Evolutionary conservation across 1,284 basidiomycete genomes (phyloP), one percentile per base, ranked within the genome.

Genomic region (Thelephora terrestris): DNA sequence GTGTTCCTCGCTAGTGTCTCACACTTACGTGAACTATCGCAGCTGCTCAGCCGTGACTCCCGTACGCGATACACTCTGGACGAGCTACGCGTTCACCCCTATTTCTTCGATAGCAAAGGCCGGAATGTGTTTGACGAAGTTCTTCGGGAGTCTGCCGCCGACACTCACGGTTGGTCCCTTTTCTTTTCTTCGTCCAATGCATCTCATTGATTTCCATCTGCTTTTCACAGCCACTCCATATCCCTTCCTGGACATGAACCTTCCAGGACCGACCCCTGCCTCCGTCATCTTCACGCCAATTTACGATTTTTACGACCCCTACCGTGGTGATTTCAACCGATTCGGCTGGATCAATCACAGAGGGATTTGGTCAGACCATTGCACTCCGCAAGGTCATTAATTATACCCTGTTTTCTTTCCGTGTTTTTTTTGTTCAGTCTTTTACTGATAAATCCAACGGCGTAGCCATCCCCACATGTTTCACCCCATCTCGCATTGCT

Each of bases 331-430:
- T 18, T 61, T 58, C 35, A 43, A 45, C 18, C 46, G 51, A 23
- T 55, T 64, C 44, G 52, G 47, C 5, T 64, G 62, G 62, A 46
- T 58, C 21, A 60, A 58, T 50, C 57, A 58, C n/a, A 53, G 53
- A 20, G 59, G 58, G 18, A 47, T 57, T 10, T 61, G 58, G 57
- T 9, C 21, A 14, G n/a, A 12, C 18, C 20, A 42, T 23, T 25
- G 39, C 3, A 12, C 6, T 12, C 39, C 16, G 21, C 25, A 20
- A 5, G 21, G n/a, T 9, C 3, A 25, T 16, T 20, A 10, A 16
- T 10, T 21, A 5, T 14, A 14, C 12, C 14, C n/a, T 42, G 14
- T 42, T 23, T 21, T 12, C 12, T 25, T 23, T 16, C 10, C 20
- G 35, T 42, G 5, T 10, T 42, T 14, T 42, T 25, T 42, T 18